phyloP scores from a whole-genome alignment of 129 eudicot species.

The Centrapalus pauciflorus region DNA sequence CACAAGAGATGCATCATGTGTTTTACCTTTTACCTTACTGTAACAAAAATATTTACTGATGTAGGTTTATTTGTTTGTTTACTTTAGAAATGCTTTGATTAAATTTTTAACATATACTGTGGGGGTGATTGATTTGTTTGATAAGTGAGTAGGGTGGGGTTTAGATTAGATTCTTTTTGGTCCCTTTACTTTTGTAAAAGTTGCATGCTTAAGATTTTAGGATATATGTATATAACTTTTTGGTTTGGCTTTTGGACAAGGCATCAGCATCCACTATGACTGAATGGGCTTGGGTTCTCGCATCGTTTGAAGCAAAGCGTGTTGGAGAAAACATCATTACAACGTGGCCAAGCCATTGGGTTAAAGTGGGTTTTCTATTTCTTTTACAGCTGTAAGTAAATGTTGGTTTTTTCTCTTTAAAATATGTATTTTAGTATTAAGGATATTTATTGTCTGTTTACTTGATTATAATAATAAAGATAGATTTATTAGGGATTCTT shows the following conservation, averaged over 20 bases:
- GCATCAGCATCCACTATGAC: constrained; percentile 17
- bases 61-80: constrained; percentile 7
- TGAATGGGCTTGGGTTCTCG: constrained; percentile 25
- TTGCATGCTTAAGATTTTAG: constrained; percentile 26
- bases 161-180: constrained; percentile 24
- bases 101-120: neutral
- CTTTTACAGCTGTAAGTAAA: constrained; percentile 32
- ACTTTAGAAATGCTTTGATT: constrained; percentile 2
- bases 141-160: no score
- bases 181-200: constrained; percentile 32
- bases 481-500: no score
- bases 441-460: no score
- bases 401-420: constrained; percentile 7
- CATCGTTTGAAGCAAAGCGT: constrained; percentile 44
- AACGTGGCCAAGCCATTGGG: constrained; percentile 40
- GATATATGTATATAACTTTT: constrained; percentile 17
- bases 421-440: neutral
- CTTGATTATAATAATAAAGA: no score
- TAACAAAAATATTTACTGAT: constrained; percentile 42
- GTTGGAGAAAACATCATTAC: constrained; percentile 45
- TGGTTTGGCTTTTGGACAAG: constrained; percentile 24
- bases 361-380: constrained; percentile 28
- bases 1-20: constrained; percentile 25
- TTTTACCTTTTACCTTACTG: constrained; percentile 22
- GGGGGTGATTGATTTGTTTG: neutral